Base-by-base conservation (phyloP, 768 basidiomycete genomes). In the Strobilomyces confusus region DNA sequence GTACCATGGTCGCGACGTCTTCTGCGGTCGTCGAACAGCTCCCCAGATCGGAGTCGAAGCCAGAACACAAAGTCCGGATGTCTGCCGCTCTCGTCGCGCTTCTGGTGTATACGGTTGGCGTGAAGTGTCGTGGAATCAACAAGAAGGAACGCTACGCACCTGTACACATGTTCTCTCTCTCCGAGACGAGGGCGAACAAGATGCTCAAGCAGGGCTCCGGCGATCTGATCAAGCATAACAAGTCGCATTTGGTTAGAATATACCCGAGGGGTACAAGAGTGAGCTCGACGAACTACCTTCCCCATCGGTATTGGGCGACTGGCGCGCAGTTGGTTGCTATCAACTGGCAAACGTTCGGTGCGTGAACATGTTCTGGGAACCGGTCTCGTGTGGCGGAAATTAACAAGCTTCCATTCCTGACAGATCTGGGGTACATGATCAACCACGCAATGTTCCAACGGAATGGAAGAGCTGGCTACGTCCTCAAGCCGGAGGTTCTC, bases 281-380 rank as follows among this genome's bases (percentile, higher is more conserved):
- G 32, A 85, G 76, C 54, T 93, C 89, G 58, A 84, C 84, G 22
- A 98, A 98, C 64, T 98, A 87, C 61, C 80, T 88, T 56, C 95
- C 95, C 8, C 86, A 93, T 69, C 79, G 84, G 17, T 94, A 84
- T 66, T 99, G 95, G 95, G 82, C 84, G 1, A 84, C 84, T 2
- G 95, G 95, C 0, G 80, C 84, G 13, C 95, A 98, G 68, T 71
- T 98, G 6, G 93, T 94, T 0, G 93, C 95, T 9, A 78, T 99
- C 50, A 99, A 99, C 69, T 98, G 94, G 93, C 95, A 99, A 71
- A 98, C 94, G 0, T 86, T 86, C 59, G 94, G 93, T 95, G 64
- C 51, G 84, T 75, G 14, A 43, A 44, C 19, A 29, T 1, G 44
- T 14, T n/a, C 19, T 30, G 5, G 1, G 15, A 26, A 1, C 2